A percentile compares a stretch with the other conserved stretches of the same genome.
Conservation (phyloP, 1,284 basidiomycete species). For the Sanghuangporus sanghuang region DNA sequence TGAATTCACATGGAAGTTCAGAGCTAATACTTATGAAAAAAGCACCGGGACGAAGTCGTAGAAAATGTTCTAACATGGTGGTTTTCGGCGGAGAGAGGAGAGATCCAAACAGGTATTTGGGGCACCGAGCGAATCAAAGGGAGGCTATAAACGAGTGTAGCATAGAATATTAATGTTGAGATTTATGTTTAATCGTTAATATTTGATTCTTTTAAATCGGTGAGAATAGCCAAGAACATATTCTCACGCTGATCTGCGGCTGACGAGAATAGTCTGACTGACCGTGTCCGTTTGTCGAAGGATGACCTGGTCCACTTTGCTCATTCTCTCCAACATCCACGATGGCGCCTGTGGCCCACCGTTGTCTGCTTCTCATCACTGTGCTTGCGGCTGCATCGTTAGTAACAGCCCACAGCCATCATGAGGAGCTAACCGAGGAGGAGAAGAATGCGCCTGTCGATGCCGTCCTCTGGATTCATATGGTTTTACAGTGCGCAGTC, state of each 20-base stretch:
- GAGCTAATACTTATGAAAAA: background rate
- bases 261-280: background rate
- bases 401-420: constrained; percentile 51
- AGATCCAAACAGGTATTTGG: constrained; percentile 54
- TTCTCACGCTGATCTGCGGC: background rate
- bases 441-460: constrained; percentile 67
- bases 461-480: constrained; percentile 75
- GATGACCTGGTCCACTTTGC: background rate
- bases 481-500: constrained; percentile 65
- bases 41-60: constrained; percentile 57
- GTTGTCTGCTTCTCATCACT: background rate
- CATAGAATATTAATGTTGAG: background rate
- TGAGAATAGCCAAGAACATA: background rate
- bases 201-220: background rate
- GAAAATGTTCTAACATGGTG: constrained; percentile 61
- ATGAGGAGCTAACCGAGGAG: constrained; percentile 58
- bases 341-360: constrained; percentile 1
- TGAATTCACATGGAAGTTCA: background rate
- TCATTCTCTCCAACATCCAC: background rate
- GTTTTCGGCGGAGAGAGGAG: constrained; percentile 35
- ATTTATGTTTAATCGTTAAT: background rate
- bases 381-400: background rate
- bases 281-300: background rate
- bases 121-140: constrained; percentile 41
- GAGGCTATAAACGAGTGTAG: background rate